Conservation (phyloP, 2,329 filamentous ascomycete genomes). For the Neophaeococcomyces aloes region DNA sequence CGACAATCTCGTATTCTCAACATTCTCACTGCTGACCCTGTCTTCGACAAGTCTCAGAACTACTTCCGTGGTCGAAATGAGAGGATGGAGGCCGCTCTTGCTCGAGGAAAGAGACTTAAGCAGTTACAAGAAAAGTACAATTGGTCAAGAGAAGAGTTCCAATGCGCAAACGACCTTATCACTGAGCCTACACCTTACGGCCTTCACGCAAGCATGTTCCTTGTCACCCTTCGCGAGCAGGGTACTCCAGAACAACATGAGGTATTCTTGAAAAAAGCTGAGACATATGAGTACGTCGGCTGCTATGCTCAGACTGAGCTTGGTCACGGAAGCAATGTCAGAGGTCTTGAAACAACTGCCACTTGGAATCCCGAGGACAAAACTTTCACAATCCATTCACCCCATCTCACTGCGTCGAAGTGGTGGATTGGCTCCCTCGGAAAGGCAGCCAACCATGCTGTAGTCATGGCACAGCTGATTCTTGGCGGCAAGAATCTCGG, state of each 20-base stretch:
- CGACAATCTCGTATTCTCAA: constrained; percentile 51
- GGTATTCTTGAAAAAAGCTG: constrained; percentile 58
- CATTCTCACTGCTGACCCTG: constrained; percentile 55
- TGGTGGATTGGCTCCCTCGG: constrained; percentile 80
- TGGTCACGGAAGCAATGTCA: constrained; percentile 67
- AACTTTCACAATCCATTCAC: constrained; percentile 65
- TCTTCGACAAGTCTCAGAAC: constrained; percentile 70
- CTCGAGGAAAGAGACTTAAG: constrained; percentile 58
- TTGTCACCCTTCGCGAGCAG: constrained; percentile 61
- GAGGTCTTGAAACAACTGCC: constrained; percentile 60
- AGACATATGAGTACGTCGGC: constrained; percentile 61
- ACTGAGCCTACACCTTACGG: constrained; percentile 65
- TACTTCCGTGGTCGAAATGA: constrained; percentile 62
- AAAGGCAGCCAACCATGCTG: constrained; percentile 63
- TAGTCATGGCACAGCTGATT: constrained; percentile 68
- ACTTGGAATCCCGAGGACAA: constrained; percentile 64
- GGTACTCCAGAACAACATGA: constrained; percentile 63
- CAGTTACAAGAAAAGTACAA: constrained; percentile 56
- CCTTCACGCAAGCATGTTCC: constrained; percentile 61
- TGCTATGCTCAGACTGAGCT: constrained; percentile 76
- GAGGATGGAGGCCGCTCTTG: constrained; percentile 58
- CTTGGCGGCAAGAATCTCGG: constrained; percentile 59
- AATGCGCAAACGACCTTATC: constrained; percentile 56
- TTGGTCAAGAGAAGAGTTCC: constrained; percentile 56
- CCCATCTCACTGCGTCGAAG: constrained; percentile 63